Conservation (phyloP, 2,329 filamentous ascomycete genomes). For the Chrysoporthe deuterocubensis region DNA sequence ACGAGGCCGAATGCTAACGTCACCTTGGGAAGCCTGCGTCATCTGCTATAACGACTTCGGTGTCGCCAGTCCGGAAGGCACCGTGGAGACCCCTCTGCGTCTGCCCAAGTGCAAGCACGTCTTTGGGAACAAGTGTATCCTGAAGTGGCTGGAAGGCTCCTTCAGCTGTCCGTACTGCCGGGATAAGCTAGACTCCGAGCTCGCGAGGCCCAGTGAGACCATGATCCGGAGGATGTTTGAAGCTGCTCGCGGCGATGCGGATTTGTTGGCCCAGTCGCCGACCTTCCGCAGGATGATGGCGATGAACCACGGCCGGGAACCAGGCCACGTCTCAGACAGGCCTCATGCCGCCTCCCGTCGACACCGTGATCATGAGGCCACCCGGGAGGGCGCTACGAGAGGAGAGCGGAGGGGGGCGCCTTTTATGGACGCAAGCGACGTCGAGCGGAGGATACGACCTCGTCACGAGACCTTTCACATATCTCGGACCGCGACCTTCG, state of each 20-base stretch:
- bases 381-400: background rate
- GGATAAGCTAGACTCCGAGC: slow-evolving; percentile 60
- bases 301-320: background rate
- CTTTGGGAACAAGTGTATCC: slow-evolving; percentile 67
- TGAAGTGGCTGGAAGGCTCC: slow-evolving; percentile 67
- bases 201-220: slow-evolving; percentile 33
- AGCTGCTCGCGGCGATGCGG: slow-evolving; percentile 25
- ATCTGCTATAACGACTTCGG: slow-evolving; percentile 70
- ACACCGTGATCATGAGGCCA: background rate
- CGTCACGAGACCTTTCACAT: slow-evolving; percentile 35
- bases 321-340: background rate
- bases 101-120: slow-evolving; percentile 67
- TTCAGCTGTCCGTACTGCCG: slow-evolving; percentile 69
- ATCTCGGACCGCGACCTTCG: background rate
- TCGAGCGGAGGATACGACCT: slow-evolving; percentile 38
- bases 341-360: background rate
- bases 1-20: background rate
- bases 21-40: slow-evolving; percentile 52
- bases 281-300: background rate
- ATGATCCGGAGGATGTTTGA: slow-evolving; percentile 36
- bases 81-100: slow-evolving; percentile 59
- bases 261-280: background rate
- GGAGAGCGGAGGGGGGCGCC: background rate
- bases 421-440: slow-evolving; percentile 33
- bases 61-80: slow-evolving; percentile 59